These are phyloP conservation scores for Saccharomycopsis microspora DNA, from an alignment of 805 yeast genomes.

Conservation along the genomic window DNA sequence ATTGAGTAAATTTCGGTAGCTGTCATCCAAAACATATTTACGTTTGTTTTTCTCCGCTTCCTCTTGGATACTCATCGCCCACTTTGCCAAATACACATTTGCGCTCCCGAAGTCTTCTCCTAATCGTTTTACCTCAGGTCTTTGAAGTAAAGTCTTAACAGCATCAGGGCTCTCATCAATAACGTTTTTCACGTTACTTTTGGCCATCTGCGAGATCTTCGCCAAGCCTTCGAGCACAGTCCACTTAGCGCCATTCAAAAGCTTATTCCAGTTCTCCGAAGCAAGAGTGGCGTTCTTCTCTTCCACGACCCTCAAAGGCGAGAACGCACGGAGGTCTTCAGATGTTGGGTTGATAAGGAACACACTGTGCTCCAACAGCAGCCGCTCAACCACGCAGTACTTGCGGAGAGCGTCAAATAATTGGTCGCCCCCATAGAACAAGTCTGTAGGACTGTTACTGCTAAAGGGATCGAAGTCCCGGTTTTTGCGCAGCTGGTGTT, in stretches of 20 bases:
- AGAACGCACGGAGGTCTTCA: slow-evolving; percentile 50
- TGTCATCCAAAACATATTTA: slow-evolving; percentile 40
- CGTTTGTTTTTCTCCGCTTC: slow-evolving; percentile 57
- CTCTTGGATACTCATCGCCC: slow-evolving; percentile 92
- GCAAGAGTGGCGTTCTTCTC: slow-evolving; percentile 11
- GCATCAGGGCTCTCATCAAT: slow-evolving; percentile 47
- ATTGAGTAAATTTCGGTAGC: slow-evolving; percentile 41
- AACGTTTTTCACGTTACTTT: slow-evolving; percentile 51
- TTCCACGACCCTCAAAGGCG: slow-evolving; percentile 31
- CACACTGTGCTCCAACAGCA: slow-evolving; percentile 63
- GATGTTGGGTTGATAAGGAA: slow-evolving; percentile 70
- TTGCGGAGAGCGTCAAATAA: slow-evolving; percentile 45
- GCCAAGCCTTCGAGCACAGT: slow-evolving; percentile 76
- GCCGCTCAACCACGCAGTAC: slow-evolving; percentile 51
- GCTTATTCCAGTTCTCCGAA: slow-evolving; percentile 28
- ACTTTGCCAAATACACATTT: slow-evolving; percentile 81
- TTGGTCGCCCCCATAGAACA: slow-evolving; percentile 90
- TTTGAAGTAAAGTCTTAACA: slow-evolving; percentile 43
- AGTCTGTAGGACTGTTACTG: slow-evolving; percentile 27
- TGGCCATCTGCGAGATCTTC: slow-evolving; percentile 51
- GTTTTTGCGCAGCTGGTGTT: slow-evolving; percentile 46
- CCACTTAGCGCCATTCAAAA: slow-evolving; percentile 73
- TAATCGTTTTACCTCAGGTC: slow-evolving; percentile 71
- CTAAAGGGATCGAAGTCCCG: slow-evolving; percentile 69
- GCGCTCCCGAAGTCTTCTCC: slow-evolving; percentile 93